Evolutionary conservation across 225 moss, liverwort and hornwort genomes (phyloP), one percentile per base, ranked within the genome.

Genomic region (Physcomitrellopsis africana): DNA sequence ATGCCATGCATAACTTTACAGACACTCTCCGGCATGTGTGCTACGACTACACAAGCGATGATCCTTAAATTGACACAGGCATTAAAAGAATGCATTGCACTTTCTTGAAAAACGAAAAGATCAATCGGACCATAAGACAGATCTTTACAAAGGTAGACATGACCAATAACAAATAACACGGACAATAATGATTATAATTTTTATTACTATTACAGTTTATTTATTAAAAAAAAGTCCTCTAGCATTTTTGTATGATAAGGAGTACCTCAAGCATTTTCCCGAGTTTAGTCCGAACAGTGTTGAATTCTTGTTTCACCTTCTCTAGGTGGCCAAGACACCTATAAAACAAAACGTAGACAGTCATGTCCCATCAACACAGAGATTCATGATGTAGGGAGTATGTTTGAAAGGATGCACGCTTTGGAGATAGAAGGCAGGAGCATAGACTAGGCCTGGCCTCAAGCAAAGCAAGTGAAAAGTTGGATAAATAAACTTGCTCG

Each of bases 301-400:
- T 80, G 72, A 82, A 88, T 61, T 88, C 87, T 60, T 88, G 65
- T 70, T 82, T 82, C 75, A 82, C 82, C 75, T 69, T 80, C 80
- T 55, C 75, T 15, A 88, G 82, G 62, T 82, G 75, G 26, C 78
- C 85, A 10, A 85, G 85, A 62, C 87, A 88, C 77, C 87, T 88
- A 26, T 13, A 48, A 37, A 68, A 64, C 23, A 19, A 10, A 58
- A 78, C 41, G 64, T 16, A 22, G 2, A 17, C 52, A 26, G n/a
- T 72, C 63, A 54, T 62, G 32, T 54, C 24, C 45, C 41, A 72
- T 41, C 6, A 5, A 58, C 43, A 6, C 24, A 17, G 7, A 0
- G 42, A 10, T 3, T 7, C n/a, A 18, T 65, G 19, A 51, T 29
- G 27, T 55, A 54, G 10, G 32, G 9, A 55, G 12, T 15, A 14